phyloP scores from a whole-genome alignment of 1,284 basidiomycete species.

The Pseudozyma pruni region DNA sequence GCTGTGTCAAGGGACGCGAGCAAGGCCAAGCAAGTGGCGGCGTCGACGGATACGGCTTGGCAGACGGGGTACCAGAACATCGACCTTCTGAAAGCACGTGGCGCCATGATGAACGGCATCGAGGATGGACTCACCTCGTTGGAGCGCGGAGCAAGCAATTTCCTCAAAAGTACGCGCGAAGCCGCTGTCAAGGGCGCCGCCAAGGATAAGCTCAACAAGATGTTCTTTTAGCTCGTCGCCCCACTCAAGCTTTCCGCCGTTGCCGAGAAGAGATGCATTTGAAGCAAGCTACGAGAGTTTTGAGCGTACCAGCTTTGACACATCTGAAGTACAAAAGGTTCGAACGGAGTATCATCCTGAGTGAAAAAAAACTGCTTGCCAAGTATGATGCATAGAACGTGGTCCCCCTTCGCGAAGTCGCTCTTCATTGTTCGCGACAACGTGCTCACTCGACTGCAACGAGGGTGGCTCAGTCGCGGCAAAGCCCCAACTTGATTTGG shows the following conservation, averaged over 20 bases:
- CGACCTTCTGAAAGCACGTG: constrained; percentile 50
- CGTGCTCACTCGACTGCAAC: too few species aligned
- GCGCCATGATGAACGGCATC: constrained; percentile 54
- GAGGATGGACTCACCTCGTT: constrained; percentile 55
- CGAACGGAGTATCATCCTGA: too few species aligned
- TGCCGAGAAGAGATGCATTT: too few species aligned
- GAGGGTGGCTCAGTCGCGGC: too few species aligned
- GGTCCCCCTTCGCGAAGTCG: too few species aligned
- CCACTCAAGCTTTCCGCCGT: not conserved
- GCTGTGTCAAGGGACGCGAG: constrained; percentile 27
- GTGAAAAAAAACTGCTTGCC: too few species aligned
- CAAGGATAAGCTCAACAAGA: constrained; percentile 53
- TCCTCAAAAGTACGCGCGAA: constrained; percentile 58
- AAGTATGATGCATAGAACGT: too few species aligned
- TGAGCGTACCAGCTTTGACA: too few species aligned
- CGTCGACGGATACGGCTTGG: constrained; percentile 26
- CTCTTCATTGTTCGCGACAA: too few species aligned
- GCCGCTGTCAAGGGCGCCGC: constrained; percentile 57
- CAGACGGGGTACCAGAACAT: constrained; percentile 40
- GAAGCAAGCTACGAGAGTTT: too few species aligned
- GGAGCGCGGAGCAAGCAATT: constrained; percentile 55
- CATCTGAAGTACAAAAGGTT: too few species aligned
- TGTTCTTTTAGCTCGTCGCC: constrained; percentile 27
- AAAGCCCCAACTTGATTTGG: too few species aligned
- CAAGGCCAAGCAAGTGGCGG: constrained; percentile 36